Evolutionary conservation across 2,329 filamentous ascomycete species (phyloP), one percentile per base, ranked within the genome.

Genomic region (Talaromyces sp.): DNA sequence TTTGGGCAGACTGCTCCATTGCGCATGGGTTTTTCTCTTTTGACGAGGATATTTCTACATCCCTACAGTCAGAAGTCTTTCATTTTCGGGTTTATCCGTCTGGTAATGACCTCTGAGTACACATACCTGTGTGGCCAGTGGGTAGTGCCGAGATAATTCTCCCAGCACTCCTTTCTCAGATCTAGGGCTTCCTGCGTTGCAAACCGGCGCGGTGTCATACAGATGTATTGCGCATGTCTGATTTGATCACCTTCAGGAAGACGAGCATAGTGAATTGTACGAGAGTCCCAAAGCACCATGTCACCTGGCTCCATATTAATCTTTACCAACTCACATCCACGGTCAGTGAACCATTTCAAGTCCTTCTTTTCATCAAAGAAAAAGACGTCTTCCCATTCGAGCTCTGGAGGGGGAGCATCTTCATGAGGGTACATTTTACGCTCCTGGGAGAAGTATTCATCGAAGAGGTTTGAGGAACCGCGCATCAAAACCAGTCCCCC

Each of bases 221-320:
- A 77, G 17, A 61, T 73, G 66, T 79, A 80, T 62, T 75, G 72
- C 7, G 77, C 74, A 41, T 75, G 69, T 19, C 78, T 71, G 61
- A 79, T 74, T 35, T 74, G 72, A 22, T 77, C 69, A 11, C 73
- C 74, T 62, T 78, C 73, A 11, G 77, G 74, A 3, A 77, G 65
- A 11, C 69, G 66, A 50, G 74, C 75, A 67, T 80, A 84, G 70
- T 85, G 82, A 61, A 83, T 78, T 0, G 80, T 81, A 4, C 83
- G 72, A 8, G 78, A 79, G 66, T 82, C 81, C 81, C 80, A 81
- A 8, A 82, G 71, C 4, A 82, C 74, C 64, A 82, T 69, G 64
- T 81, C 80, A 5, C 80, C 80, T 15, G 79, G 76, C 15, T 78
- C 80, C 19, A 76, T 70, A 59, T 74, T 71, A 6, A 81, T 69